Evolutionary conservation across 805 yeast species (phyloP).

Genomic region (Cyberlindnera nakhonratchasimensis): DNA sequence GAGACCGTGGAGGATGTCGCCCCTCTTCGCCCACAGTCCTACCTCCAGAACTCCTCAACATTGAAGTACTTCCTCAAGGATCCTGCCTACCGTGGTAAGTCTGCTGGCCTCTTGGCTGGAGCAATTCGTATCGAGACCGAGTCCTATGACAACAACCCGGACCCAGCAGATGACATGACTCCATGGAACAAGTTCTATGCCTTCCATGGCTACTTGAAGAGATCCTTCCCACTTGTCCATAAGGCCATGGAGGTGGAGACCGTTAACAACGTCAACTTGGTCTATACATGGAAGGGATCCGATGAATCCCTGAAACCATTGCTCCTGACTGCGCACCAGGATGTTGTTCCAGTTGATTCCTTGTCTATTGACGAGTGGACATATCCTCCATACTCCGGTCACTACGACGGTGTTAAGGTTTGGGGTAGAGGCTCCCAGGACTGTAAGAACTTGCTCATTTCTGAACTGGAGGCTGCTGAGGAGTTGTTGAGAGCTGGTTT

Average conservation of each 20-base stretch:
- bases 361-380: conserved; percentile 58
- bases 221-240: conserved; percentile 53
- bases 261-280: conserved; percentile 60
- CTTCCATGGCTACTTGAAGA: conserved; percentile 51
- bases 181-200: conserved; percentile 20
- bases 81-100: conserved; percentile 12
- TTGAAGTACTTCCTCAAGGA: conserved; percentile 15
- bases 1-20: not conserved
- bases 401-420: conserved; percentile 56
- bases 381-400: conserved; percentile 61
- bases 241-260: conserved; percentile 45
- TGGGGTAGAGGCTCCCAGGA: conserved; percentile 79
- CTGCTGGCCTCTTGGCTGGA: conserved; percentile 14
- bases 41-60: conserved; percentile 8
- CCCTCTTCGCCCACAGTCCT: conserved; percentile 15
- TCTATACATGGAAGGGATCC: conserved; percentile 62
- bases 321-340: conserved; percentile 73
- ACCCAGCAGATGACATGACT: conserved; percentile 35
- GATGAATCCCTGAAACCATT: conserved; percentile 52
- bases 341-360: conserved; percentile 72
- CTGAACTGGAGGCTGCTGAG: conserved; percentile 59
- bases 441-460: conserved; percentile 64
- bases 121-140: conserved; percentile 19
- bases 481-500: conserved; percentile 42
- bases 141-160: conserved; percentile 15